A percentile compares a stretch with the other conserved stretches of the same genome.
Conservation (phyloP, 495 filamentous ascomycete genomes). For the Penicillium simplicissimum region DNA sequence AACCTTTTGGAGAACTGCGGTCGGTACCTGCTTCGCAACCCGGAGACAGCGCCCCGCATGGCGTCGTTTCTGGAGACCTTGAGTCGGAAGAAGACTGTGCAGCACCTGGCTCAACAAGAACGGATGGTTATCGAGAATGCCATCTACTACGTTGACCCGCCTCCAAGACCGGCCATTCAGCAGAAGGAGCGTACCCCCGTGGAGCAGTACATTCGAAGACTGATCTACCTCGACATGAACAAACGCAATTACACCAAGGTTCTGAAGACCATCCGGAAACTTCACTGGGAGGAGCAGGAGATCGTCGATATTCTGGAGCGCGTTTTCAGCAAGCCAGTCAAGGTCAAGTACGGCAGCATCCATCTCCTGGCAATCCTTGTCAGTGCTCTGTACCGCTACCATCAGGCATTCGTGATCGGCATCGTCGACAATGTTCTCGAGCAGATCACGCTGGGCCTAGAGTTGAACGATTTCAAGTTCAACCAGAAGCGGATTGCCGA, state of each 20-base stretch:
- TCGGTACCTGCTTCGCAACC: conserved; percentile 88
- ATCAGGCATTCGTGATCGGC: conserved; percentile 82
- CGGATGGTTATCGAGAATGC: conserved; percentile 98
- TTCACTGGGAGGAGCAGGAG: conserved; percentile 95
- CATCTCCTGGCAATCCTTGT: conserved; percentile 92
- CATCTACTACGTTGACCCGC: conserved; percentile 96
- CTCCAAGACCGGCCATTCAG: conserved; percentile 87
- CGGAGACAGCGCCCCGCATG: conserved; percentile 93
- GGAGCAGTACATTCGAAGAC: conserved; percentile 86
- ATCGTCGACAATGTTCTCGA: conserved; percentile 91
- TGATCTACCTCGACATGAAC: conserved; percentile 90
- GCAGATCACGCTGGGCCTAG: conserved; percentile 82
- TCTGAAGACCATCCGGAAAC: conserved; percentile 86
- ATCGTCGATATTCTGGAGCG: conserved; percentile 83
- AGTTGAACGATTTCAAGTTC: conserved; percentile 96
- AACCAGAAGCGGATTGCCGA: conserved; percentile 95
- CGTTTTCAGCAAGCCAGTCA: conserved; percentile 92
- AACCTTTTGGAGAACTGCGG: conserved; percentile 98
- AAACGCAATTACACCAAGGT: conserved; percentile 92
- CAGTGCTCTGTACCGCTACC: conserved; percentile 83
- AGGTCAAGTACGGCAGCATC: conserved; percentile 97
- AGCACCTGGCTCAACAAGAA: conserved; percentile 93
- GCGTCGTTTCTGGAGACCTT: conserved; percentile 90
- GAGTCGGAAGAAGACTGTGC: conserved; percentile 91
- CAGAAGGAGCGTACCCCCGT: conserved; percentile 95